Conservation (phyloP, 805 yeast genomes). For the Kregervanrija fluxuum region DNA sequence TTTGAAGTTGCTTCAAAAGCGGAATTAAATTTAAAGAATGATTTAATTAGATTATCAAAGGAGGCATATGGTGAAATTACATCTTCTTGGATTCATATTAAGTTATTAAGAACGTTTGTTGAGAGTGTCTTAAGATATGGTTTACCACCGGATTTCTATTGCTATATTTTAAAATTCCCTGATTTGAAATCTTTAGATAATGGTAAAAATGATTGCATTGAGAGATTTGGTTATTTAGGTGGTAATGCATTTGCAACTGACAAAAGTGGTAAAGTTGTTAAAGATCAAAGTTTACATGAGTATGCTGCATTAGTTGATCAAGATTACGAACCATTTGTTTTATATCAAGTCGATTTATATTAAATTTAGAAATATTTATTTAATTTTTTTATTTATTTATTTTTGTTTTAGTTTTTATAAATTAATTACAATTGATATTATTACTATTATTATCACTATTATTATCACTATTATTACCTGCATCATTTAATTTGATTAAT, state of each 20-base stretch:
- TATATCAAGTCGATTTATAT: slow-evolving; percentile 51
- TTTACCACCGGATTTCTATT: slow-evolving; percentile 83
- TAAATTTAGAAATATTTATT: slow-evolving; percentile 8
- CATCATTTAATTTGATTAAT: too few relatives aligned
- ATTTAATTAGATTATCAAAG: slow-evolving; percentile 72
- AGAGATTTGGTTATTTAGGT: slow-evolving; percentile 80
- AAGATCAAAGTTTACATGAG: slow-evolving; percentile 61
- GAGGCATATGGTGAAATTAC: slow-evolving; percentile 87
- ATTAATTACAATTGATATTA: neutral
- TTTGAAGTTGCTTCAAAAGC: slow-evolving; percentile 65
- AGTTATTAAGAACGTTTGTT: slow-evolving; percentile 79
- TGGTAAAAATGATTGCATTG: slow-evolving; percentile 56
- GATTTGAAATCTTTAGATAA: slow-evolving; percentile 21
- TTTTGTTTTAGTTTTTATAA: neutral
- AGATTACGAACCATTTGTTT: slow-evolving; percentile 93
- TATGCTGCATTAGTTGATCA: slow-evolving; percentile 90
- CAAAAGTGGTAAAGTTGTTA: slow-evolving; percentile 55
- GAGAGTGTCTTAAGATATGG: slow-evolving; percentile 96
- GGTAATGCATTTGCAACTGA: slow-evolving; percentile 79
- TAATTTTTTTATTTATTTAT: neutral
- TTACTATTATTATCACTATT: too few relatives aligned
- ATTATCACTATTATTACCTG: neutral
- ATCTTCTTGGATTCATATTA: slow-evolving; percentile 85
- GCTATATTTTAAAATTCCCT: slow-evolving; percentile 39
- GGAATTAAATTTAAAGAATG: slow-evolving; percentile 69